phyloP scores from a whole-genome alignment of 2,329 filamentous ascomycete species.

The Phaeomoniella chlamydospora region DNA sequence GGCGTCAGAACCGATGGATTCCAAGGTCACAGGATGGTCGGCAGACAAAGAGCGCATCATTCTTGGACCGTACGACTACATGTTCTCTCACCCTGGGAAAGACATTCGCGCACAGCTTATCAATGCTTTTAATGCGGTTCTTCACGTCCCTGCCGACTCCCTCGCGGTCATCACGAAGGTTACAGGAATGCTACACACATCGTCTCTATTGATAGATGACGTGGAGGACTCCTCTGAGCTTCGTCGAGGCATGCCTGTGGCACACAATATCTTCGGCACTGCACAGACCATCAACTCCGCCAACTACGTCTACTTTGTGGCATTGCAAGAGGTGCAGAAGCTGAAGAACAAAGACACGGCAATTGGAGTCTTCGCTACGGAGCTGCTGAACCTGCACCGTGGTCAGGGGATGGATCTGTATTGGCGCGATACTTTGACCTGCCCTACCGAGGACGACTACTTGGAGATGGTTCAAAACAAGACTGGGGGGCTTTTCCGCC shows the following conservation, averaged over 20 bases:
- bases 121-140: slow-evolving; percentile 28
- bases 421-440: slow-evolving; percentile 30
- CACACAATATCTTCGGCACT: slow-evolving; percentile 34
- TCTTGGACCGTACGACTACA: slow-evolving; percentile 29
- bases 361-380: slow-evolving; percentile 28
- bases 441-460: slow-evolving; percentile 32
- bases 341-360: slow-evolving; percentile 21
- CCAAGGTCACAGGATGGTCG: slow-evolving; percentile 6
- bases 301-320: slow-evolving; percentile 33
- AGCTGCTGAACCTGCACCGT: slow-evolving; percentile 30
- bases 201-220: slow-evolving; percentile 33
- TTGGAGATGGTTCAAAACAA: slow-evolving; percentile 35
- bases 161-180: slow-evolving; percentile 27
- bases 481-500: slow-evolving; percentile 31
- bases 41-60: slow-evolving; percentile 25
- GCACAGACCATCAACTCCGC: slow-evolving; percentile 38
- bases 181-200: slow-evolving; percentile 29
- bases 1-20: slow-evolving; percentile 3
- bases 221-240: slow-evolving; percentile 34
- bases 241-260: slow-evolving; percentile 31
- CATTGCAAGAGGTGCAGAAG: slow-evolving; percentile 25
- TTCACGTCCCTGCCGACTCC: slow-evolving; percentile 24
- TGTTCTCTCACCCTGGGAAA: slow-evolving; percentile 28
- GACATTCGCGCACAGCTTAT: slow-evolving; percentile 28
- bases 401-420: slow-evolving; percentile 35